A percentile compares a stretch with the other conserved stretches of the same genome.
These are phyloP conservation scores for Ceratobasidium sp. DNA, from an alignment of 1,284 basidiomycete species.

Conservation along the genomic window DNA sequence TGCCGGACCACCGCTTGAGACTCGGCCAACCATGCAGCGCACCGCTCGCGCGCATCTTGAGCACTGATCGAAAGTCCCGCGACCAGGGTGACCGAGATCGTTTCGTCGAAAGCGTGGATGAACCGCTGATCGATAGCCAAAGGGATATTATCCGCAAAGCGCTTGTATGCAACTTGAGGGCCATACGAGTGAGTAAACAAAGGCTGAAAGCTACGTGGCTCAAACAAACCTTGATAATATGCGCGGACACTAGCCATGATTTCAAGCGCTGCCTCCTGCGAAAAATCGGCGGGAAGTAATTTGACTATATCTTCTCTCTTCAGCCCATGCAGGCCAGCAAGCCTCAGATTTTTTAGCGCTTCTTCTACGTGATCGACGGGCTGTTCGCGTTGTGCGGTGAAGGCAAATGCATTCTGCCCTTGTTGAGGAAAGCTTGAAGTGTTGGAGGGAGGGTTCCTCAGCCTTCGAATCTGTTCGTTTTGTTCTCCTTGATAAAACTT, in stretches of 20 bases:
- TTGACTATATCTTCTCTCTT: constrained; percentile 45
- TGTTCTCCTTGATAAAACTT: constrained; percentile 27
- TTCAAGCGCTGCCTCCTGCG: constrained; percentile 46
- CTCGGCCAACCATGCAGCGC: constrained; percentile 62
- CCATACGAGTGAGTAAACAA: too few relatives aligned
- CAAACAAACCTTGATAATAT: constrained; percentile 49
- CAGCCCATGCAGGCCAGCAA: constrained; percentile 27
- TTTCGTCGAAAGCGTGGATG: constrained; percentile 59
- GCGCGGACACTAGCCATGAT: constrained; percentile 51
- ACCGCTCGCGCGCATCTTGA: constrained; percentile 58
- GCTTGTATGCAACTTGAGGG: constrained; percentile 45
- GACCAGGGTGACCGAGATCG: constrained; percentile 60
- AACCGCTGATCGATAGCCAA: constrained; percentile 65
- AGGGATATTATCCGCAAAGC: constrained; percentile 61
- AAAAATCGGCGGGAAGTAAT: constrained; percentile 48
- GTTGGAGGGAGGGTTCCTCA: background rate
- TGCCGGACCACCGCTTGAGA: constrained; percentile 59
- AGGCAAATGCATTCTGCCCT: too few relatives aligned
- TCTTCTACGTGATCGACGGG: constrained; percentile 3
- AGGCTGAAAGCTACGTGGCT: background rate
- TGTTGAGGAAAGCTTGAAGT: background rate
- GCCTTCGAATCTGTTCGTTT: background rate
- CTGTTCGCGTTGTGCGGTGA: too few relatives aligned
- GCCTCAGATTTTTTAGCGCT: constrained; percentile 19
- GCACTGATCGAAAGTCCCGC: constrained; percentile 61